Percentiles rank a stretch among this genome's conserved stretches.
These are phyloP conservation scores for Mycena amicta DNA, from an alignment of 768 basidiomycete genomes.

Conservation along the genomic window DNA sequence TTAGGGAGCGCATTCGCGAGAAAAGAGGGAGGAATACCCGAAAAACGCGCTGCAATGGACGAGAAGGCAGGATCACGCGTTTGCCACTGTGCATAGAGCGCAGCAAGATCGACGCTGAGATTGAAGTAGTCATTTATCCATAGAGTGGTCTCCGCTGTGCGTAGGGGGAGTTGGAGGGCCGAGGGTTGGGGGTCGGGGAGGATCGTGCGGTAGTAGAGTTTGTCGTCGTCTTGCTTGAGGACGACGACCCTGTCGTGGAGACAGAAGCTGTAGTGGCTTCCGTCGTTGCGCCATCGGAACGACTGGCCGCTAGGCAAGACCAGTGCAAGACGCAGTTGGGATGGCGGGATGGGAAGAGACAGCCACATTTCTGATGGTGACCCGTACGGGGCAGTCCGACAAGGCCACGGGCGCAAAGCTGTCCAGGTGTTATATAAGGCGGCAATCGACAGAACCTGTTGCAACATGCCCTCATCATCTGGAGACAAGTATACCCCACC, in stretches of 20 bases:
- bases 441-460: neutral
- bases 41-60: slow-evolving; percentile 59
- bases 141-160: slow-evolving; percentile 64
- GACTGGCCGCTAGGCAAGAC: slow-evolving; percentile 85
- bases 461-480: slow-evolving; percentile 1
- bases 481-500: slow-evolving; percentile 9
- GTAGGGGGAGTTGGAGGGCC: slow-evolving; percentile 34
- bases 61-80: slow-evolving; percentile 75
- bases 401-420: too few relatives aligned
- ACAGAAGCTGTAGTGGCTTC: slow-evolving; percentile 78
- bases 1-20: neutral
- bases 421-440: neutral
- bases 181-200: slow-evolving; percentile 53
- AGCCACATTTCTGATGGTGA: slow-evolving; percentile 45
- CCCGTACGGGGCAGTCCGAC: neutral
- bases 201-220: slow-evolving; percentile 70
- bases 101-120: slow-evolving; percentile 69
- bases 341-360: slow-evolving; percentile 59
- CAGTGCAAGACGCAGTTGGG: slow-evolving; percentile 75
- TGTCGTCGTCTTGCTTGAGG: slow-evolving; percentile 69
- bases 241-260: slow-evolving; percentile 84
- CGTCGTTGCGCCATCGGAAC: slow-evolving; percentile 66
- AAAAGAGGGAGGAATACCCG: slow-evolving; percentile 56
- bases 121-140: slow-evolving; percentile 92
- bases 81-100: slow-evolving; percentile 79